Percentiles rank a stretch among this genome's conserved stretches.
Evolutionary conservation across 345 rosid species (phyloP).

Genomic region (Acer yangbiense): DNA sequence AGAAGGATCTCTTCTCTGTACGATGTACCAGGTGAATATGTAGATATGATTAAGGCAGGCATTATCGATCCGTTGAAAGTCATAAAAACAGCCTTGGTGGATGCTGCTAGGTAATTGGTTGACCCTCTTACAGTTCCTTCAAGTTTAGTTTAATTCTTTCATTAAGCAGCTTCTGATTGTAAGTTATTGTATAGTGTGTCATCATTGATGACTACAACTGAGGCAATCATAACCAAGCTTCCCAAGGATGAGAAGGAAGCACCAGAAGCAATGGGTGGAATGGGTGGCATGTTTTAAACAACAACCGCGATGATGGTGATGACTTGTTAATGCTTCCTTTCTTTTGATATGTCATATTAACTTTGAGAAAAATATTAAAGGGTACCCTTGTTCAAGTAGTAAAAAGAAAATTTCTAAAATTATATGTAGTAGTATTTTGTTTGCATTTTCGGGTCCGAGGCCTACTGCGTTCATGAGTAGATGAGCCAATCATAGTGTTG

Average conservation of each 20-base stretch:
- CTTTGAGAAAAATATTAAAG: neutral
- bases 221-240: constrained; percentile 50
- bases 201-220: constrained; percentile 66
- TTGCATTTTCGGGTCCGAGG: too few relatives aligned
- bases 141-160: too few relatives aligned
- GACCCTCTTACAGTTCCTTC: neutral
- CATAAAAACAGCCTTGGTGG: constrained; percentile 65
- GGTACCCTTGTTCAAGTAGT: neutral
- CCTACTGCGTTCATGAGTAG: too few relatives aligned
- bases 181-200: constrained; percentile 44
- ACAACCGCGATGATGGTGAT: too few relatives aligned
- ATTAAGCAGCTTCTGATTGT: neutral
- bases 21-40: constrained; percentile 51
- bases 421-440: too few relatives aligned
- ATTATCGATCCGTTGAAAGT: constrained; percentile 71
- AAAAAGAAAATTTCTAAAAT: too few relatives aligned
- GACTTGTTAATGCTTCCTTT: neutral
- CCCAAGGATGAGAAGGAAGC: constrained; percentile 56
- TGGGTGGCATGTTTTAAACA: constrained; percentile 45
- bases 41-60: constrained; percentile 62
- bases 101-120: constrained; percentile 55
- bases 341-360: neutral
- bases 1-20: neutral
- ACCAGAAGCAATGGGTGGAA: constrained; percentile 38
- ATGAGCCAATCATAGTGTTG: too few relatives aligned